phyloP scores from a whole-genome alignment of 1,284 basidiomycete genomes.

The Ceratobasidium sp. region DNA sequence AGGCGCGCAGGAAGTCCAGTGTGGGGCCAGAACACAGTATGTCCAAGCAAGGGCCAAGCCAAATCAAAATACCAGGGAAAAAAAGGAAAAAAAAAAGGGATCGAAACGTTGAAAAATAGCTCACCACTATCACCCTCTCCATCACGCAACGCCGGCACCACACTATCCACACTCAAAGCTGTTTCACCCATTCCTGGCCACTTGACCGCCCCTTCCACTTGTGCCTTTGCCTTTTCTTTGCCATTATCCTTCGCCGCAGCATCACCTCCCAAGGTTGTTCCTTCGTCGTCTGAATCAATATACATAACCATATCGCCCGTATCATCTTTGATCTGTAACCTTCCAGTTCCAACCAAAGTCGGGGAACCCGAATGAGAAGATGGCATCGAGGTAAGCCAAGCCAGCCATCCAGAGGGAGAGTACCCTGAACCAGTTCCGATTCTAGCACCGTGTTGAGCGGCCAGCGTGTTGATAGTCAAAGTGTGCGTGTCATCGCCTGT shows the following conservation, averaged over 20 bases:
- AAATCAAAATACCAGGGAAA: not conserved
- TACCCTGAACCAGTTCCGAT: slow-evolving; percentile 3
- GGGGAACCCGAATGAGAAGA: not conserved
- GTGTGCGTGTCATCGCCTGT: not conserved
- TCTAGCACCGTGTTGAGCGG: slow-evolving; percentile 35
- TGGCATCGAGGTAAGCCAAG: slow-evolving; percentile 23
- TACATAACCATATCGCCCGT: slow-evolving; percentile 35
- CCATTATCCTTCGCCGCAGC: not conserved
- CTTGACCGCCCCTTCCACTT: not conserved
- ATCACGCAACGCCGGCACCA: slow-evolving; percentile 14
- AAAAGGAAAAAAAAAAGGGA: slow-evolving; percentile 15
- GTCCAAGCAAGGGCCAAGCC: not conserved
- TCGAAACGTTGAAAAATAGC: slow-evolving; percentile 18
- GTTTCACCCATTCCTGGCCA: slow-evolving; percentile 14
- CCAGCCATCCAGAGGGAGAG: slow-evolving; percentile 36
- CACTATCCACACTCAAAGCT: slow-evolving; percentile 32
- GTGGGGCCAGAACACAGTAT: not conserved
- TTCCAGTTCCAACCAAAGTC: not conserved
- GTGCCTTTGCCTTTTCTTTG: slow-evolving; percentile 1
- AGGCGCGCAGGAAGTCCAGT: not conserved
- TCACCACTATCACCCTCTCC: slow-evolving; percentile 23
- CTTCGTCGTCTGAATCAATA: slow-evolving; percentile 34
- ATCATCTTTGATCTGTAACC: slow-evolving; percentile 14
- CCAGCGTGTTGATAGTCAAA: slow-evolving; percentile 22
- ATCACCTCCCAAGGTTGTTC: not conserved